A percentile compares a stretch with the other conserved stretches of the same genome.
phyloP scores from a whole-genome alignment of 2,329 filamentous ascomycete species.

The Penicillium griseofulvum region DNA sequence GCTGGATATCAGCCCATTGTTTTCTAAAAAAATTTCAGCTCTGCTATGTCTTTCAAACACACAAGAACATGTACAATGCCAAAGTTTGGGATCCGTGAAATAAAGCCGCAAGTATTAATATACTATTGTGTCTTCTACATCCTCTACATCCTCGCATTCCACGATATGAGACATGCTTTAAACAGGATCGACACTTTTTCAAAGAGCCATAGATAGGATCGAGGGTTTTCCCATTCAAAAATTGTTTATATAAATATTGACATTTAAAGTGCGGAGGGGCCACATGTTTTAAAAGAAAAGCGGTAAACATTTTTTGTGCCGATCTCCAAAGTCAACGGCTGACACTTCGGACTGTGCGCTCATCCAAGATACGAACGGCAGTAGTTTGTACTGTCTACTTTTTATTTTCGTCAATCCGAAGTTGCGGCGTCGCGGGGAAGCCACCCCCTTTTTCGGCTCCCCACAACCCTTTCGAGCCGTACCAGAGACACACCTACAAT shows the following conservation, averaged over 20 bases:
- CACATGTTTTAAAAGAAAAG: not conserved
- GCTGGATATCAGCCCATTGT: no score
- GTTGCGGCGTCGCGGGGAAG: constrained; percentile 10
- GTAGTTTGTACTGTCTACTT: not conserved
- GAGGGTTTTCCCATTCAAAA: not conserved
- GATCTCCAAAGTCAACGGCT: constrained; percentile 16
- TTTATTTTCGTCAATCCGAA: not conserved
- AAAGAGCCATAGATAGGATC: not conserved
- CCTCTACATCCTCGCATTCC: no score
- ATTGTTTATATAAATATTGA: not conserved
- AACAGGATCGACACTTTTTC: no score
- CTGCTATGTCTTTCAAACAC: no score
- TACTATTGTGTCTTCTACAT: no score
- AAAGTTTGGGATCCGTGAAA: no score
- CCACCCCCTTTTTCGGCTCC: constrained; percentile 7
- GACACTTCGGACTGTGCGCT: constrained; percentile 10
- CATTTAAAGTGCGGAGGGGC: not conserved
- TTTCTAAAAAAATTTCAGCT: no score
- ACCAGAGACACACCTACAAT: not conserved
- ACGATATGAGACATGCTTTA: no score
- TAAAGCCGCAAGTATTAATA: no score
- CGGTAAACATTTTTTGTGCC: constrained; percentile 19
- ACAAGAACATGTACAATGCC: no score
- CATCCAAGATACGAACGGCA: not conserved
- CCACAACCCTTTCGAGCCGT: not conserved